These are phyloP conservation scores for Sporothrix euskadiensis DNA, from an alignment of 2,329 filamentous ascomycete genomes.

Conservation along the genomic window DNA sequence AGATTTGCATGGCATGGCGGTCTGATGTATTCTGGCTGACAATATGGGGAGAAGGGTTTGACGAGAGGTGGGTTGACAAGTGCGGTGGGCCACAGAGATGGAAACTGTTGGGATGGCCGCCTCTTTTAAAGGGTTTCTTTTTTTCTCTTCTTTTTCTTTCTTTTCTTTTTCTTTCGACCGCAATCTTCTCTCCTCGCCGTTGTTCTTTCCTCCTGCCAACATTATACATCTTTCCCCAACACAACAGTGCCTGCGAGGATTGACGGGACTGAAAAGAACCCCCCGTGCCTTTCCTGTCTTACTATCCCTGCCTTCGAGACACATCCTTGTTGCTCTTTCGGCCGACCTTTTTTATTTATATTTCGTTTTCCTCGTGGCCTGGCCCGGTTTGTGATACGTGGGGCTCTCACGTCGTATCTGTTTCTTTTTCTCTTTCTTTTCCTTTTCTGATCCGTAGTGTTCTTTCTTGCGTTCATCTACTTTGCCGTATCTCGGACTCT, in stretches of 20 bases:
- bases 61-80: neutral
- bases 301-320: neutral
- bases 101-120: neutral
- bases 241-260: neutral
- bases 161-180: neutral
- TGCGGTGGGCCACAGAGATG: neutral
- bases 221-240: neutral
- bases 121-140: neutral
- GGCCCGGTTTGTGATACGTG: neutral
- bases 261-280: neutral
- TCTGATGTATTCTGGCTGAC: neutral
- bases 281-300: neutral
- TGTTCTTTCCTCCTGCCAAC: neutral
- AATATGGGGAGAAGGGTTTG: neutral
- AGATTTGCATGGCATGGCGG: neutral
- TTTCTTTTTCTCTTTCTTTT: no score
- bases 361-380: neutral
- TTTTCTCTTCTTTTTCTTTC: neutral
- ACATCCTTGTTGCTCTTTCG: neutral
- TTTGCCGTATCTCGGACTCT: neutral
- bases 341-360: neutral
- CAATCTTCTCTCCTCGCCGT: neutral
- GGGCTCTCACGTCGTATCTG: neutral
- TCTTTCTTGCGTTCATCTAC: neutral
- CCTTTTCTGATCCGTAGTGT: no score